phyloP scores from a whole-genome alignment of 306 rosid genomes.

The Trifolium repens region DNA sequence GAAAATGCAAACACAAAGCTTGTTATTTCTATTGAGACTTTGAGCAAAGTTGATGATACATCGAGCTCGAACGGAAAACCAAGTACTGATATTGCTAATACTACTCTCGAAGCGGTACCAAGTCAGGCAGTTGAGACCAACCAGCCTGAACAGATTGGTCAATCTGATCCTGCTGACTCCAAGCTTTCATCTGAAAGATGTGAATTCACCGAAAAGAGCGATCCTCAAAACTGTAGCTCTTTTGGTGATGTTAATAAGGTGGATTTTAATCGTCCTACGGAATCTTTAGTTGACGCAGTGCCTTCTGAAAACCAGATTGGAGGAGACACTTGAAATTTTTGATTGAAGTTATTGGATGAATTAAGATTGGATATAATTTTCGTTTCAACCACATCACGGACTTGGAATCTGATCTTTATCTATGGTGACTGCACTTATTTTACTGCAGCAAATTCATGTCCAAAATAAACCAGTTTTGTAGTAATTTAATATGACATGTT shows the following conservation, averaged over 20 bases:
- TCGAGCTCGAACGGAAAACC: constrained; percentile 25
- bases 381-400: not conserved
- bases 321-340: constrained; percentile 25
- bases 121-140: constrained; percentile 3
- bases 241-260: constrained; percentile 35
- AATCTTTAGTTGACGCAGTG: constrained; percentile 37
- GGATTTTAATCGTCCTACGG: constrained; percentile 42
- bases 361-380: not conserved
- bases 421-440: not conserved
- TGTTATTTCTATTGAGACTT: constrained; percentile 34
- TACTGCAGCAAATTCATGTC: constrained; percentile 6
- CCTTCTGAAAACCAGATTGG: constrained; percentile 26
- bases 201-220: constrained; percentile 33
- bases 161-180: constrained; percentile 26
- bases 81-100: constrained; percentile 8
- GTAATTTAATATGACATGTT: constrained; percentile 17
- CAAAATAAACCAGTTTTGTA: constrained; percentile 36
- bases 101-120: constrained; percentile 13
- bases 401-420: not conserved
- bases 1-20: constrained; percentile 17
- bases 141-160: constrained; percentile 31
- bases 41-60: constrained; percentile 10
- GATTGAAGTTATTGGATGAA: not conserved
- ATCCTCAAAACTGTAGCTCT: constrained; percentile 39
- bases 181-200: constrained; percentile 33